Evolutionary conservation across 352 stramenopile species (phyloP).

Genomic region (Globisporangium splendens): DNA sequence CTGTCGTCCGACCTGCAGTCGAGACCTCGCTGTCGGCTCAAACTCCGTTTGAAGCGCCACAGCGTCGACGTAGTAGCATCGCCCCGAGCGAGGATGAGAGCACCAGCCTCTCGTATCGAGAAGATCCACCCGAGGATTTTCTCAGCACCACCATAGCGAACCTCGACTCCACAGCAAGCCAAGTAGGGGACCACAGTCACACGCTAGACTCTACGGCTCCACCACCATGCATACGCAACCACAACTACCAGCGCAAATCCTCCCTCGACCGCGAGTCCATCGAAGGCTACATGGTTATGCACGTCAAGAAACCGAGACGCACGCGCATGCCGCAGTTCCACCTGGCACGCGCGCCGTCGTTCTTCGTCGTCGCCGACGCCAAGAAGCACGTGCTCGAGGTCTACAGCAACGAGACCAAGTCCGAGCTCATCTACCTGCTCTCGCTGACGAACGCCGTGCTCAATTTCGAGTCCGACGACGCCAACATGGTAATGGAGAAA

Average conservation of each 20-base stretch:
- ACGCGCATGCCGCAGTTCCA: constrained; percentile 30
- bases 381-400: constrained; percentile 54
- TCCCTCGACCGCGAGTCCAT: constrained; percentile 39
- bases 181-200: background rate
- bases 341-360: constrained; percentile 29
- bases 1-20: background rate
- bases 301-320: constrained; percentile 59
- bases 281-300: constrained; percentile 57
- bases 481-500: constrained; percentile 68
- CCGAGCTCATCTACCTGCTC: constrained; percentile 57
- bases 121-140: background rate
- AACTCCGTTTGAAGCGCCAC: background rate
- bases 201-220: background rate
- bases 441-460: constrained; percentile 52
- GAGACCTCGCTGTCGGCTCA: background rate
- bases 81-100: background rate
- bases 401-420: constrained; percentile 54
- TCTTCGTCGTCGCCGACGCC: constrained; percentile 51
- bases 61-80: background rate
- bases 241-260: constrained; percentile 13
- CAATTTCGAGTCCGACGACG: constrained; percentile 65
- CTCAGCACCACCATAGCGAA: background rate
- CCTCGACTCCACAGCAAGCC: background rate
- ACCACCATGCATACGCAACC: background rate
- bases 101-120: background rate